These are phyloP conservation scores for Lasiosphaeriaceae sp. DNA, from an alignment of 495 filamentous ascomycete genomes.

Conservation along the genomic window DNA sequence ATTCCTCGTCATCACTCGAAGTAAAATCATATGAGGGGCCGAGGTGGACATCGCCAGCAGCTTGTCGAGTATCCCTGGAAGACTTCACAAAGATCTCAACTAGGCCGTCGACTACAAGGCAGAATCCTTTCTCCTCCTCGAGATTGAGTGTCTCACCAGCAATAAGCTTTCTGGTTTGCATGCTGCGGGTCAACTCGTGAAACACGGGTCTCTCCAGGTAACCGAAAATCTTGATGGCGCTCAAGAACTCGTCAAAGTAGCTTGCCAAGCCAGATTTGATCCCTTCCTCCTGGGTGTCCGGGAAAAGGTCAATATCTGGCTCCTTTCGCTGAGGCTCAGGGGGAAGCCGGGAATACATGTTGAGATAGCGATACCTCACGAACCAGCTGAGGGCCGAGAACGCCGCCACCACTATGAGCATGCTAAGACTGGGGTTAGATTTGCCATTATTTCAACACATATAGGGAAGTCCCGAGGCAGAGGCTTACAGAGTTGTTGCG, in stretches of 20 bases:
- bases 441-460: background rate
- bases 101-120: conserved; percentile 91
- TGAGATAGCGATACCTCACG: conserved; percentile 87
- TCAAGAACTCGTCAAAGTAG: conserved; percentile 96
- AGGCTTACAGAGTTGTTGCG: conserved; percentile 80
- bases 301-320: conserved; percentile 90
- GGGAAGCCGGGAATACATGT: conserved; percentile 90
- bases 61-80: conserved; percentile 50
- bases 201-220: conserved; percentile 96
- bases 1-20: conserved; percentile 64
- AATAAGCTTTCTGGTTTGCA: conserved; percentile 95
- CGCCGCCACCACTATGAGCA: conserved; percentile 72
- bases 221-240: conserved; percentile 98
- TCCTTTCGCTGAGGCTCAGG: conserved; percentile 95
- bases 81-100: conserved; percentile 99
- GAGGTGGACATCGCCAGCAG: conserved; percentile 9
- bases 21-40: conserved; percentile 30
- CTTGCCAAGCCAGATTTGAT: conserved; percentile 87
- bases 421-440: conserved; percentile 38
- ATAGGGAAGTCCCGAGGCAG: background rate
- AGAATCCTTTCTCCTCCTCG: conserved; percentile 97
- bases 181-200: conserved; percentile 92
- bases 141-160: conserved; percentile 92
- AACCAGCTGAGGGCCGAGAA: conserved; percentile 86
- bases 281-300: conserved; percentile 84